Evolutionary conservation across 192 early-diverging fungal species (phyloP), one percentile per base, ranked within the genome.

Genomic region (Entomortierella beljakovae): DNA sequence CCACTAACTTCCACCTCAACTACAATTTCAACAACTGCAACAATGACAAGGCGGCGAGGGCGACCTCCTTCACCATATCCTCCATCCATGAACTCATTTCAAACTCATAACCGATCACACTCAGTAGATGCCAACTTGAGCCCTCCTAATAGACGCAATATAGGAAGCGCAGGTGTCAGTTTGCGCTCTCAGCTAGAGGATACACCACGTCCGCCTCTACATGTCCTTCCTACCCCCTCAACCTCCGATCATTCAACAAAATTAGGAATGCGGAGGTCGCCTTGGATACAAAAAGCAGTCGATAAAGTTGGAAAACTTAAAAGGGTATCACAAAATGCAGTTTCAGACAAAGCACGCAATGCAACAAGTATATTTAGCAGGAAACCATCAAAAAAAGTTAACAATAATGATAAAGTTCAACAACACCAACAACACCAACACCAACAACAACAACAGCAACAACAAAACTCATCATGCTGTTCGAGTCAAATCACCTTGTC

Each of bases 41-140:
- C 49, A 13, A 15, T n/a, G 9, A 29, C 6, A 20, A 34, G 22
- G 4, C 57, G 15, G 22, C 57, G 22, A 18, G 20, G 29, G 22
- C 57, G 57, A 6, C 16, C 57, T 10, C 38, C 57, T 18, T 59
- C 38, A 31, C 57, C 38, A 4, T 42, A 59, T 59, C 57, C 57
- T 26, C 23, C 35, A 2, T 42, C 57, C 5, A 3, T 9, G 1
- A 16, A 34, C 10, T 59, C 37, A 4, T 34, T 32, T 26, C 51
- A 53, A 6, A 25, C 5, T 57, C 54, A 20, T 57, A 20, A 13
- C 22, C 54, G 20, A 18, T 57, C 54, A 16, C 25, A 18, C 6
- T 57, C 54, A 1, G 15, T 34, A 13, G 54, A 57, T 6, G 13
- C 6, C 54, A 29, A 33, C 16, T 57, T 20, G 10, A 4, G 13